Evolutionary conservation across 208 protist genomes (phyloP).

Genomic region (Leishmania braziliensis): DNA sequence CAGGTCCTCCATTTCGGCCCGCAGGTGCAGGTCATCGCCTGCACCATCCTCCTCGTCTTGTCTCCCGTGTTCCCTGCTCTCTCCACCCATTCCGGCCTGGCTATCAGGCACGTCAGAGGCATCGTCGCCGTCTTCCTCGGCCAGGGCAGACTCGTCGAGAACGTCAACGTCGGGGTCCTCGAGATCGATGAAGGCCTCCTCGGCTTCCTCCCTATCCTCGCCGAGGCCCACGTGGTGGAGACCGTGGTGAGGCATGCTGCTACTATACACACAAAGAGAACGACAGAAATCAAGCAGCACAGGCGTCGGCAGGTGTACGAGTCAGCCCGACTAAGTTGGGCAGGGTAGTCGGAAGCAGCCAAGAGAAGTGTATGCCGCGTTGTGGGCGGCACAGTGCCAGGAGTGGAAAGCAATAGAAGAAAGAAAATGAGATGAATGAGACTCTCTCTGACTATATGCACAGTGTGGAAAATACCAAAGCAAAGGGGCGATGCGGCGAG

Average conservation of each 20-base stretch:
- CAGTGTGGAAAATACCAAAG: neutral
- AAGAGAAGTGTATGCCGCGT: neutral
- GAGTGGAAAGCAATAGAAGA: neutral
- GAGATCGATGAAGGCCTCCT: conserved; percentile 84
- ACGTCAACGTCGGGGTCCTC: conserved; percentile 83
- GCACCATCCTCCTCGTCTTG: conserved; percentile 23
- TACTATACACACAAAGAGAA: neutral
- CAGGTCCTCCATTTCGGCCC: conserved; percentile 69
- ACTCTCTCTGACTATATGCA: neutral
- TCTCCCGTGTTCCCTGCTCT: conserved; percentile 20
- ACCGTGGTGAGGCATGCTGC: conserved; percentile 24
- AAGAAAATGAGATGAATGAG: neutral
- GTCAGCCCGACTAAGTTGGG: neutral
- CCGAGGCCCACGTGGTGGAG: conserved; percentile 21
- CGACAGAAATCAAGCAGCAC: neutral
- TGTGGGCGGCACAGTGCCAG: neutral
- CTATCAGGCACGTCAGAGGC: conserved; percentile 32
- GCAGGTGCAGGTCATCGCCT: conserved; percentile 26
- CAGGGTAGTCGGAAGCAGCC: neutral
- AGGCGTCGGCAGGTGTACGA: neutral
- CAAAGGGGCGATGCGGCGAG: neutral
- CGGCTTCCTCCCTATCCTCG: conserved; percentile 48
- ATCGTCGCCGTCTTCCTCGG: conserved; percentile 33
- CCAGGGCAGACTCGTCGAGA: conserved; percentile 51
- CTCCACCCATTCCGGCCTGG: conserved; percentile 14